Evolutionary conservation across 495 filamentous ascomycete genomes (phyloP).

Genomic region (Penicillium samsonianum): DNA sequence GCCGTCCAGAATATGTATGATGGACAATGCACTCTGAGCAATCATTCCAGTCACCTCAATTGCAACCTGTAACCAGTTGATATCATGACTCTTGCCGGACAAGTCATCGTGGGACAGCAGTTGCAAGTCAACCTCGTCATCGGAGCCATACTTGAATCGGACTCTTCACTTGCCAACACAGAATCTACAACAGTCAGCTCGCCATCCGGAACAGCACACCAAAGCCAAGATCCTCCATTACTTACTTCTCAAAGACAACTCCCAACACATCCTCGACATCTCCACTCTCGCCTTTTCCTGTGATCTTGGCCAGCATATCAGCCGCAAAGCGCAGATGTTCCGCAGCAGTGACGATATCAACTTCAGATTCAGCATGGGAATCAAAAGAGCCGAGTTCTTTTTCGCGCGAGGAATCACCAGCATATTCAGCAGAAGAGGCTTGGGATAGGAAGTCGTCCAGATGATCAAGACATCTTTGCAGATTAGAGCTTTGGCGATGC

Average conservation of each 20-base stretch:
- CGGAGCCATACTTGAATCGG: neutral
- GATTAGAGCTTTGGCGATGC: slow-evolving; percentile 80
- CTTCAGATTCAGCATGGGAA: slow-evolving; percentile 38
- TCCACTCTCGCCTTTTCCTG: slow-evolving; percentile 78
- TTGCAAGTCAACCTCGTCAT: neutral
- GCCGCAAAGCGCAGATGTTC: slow-evolving; percentile 86
- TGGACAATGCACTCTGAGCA: neutral
- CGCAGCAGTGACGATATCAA: slow-evolving; percentile 91
- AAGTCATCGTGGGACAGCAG: neutral
- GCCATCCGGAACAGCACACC: slow-evolving; percentile 3
- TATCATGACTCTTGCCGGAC: slow-evolving; percentile 21
- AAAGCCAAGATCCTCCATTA: slow-evolving; percentile 14
- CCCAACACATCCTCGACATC: slow-evolving; percentile 97
- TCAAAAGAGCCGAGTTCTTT: slow-evolving; percentile 7
- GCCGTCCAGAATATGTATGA: slow-evolving; percentile 1
- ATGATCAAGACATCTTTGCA: slow-evolving; percentile 67
- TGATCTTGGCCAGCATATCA: slow-evolving; percentile 77
- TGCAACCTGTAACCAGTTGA: neutral
- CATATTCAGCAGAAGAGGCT: slow-evolving; percentile 16
- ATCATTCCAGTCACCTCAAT: neutral
- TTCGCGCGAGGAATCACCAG: neutral
- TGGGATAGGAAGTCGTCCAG: slow-evolving; percentile 67
- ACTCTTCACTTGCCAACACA: slow-evolving; percentile 68
- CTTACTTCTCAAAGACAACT: slow-evolving; percentile 95
- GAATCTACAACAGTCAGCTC: slow-evolving; percentile 50